Percentiles rank a stretch among this genome's conserved stretches.
Conservation (phyloP, 495 filamentous ascomycete genomes). For the Neurospora sp. region DNA sequence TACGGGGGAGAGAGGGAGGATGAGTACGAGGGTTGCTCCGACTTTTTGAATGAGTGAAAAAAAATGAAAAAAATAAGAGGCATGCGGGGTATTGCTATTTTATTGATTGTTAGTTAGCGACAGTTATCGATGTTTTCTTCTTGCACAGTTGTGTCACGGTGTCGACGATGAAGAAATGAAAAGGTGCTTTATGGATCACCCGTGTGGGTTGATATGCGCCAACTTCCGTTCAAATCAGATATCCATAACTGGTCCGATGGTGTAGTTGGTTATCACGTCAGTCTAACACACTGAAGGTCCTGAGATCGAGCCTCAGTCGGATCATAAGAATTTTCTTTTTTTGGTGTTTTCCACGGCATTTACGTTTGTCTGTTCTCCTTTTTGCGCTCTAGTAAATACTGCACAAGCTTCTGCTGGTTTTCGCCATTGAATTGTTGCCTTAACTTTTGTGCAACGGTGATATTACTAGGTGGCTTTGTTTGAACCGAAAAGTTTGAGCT, state of each 20-base stretch:
- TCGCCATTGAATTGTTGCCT: no score
- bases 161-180: not conserved
- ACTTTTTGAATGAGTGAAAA: slow-evolving; percentile 1
- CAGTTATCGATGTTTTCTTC: not conserved
- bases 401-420: no score
- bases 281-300: not conserved
- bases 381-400: no score
- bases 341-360: not conserved
- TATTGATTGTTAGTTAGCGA: not conserved
- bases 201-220: not conserved
- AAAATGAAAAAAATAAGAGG: no score
- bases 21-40: slow-evolving; percentile 5
- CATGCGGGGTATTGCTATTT: no score
- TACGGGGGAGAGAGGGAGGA: not conserved
- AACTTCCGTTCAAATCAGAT: not conserved
- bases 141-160: not conserved
- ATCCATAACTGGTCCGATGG: not conserved
- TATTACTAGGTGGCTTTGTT: no score
- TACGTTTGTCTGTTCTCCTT: no score
- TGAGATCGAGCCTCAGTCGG: not conserved
- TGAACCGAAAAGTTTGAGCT: no score
- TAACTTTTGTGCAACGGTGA: no score
- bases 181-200: not conserved
- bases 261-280: not conserved
- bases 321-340: not conserved